Base-by-base conservation (phyloP, 176 grass and related monocot genomes). In the sorghum (Sorghum bicolor) region DNA sequence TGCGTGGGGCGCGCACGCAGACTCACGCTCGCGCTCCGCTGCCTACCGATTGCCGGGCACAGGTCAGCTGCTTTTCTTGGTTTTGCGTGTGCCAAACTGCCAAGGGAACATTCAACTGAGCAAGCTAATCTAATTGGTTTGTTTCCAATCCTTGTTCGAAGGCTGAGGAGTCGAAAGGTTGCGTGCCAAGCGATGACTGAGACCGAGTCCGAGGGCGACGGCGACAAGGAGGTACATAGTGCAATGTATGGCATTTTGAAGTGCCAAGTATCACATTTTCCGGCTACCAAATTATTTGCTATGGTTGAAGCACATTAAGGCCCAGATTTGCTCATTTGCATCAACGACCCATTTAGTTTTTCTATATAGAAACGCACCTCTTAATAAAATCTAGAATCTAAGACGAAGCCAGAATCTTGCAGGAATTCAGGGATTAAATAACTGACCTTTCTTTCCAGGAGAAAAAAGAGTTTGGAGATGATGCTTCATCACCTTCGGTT, bases 151-250 rank as follows among this genome's bases (percentile, higher is more conserved):
- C 66, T 39, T 36, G 79, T 76, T 10, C n/a, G 9, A 80, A 93
- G 88, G 81, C 37, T 39, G 17, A 87, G 37, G 70, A 75, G 61
- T 15, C 79, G 67, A 67, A 83, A 67, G 81, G 79, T 92, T 67
- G 34, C 31, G 6, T 96, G 93, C 91, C 87, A 66, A 53, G 89
- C 89, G 15, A 75, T 47, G 89, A 81, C 82, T 5, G 91, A 94
- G 83, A 89, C 91, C 4, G 89, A 86, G 36, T 86, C 92, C 2
- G 93, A 90, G 17, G 88, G 80, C 72, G 76, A 90, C 75, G 87
- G 47, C 38, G 90, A 86, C 67, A 84, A 90, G 70, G 87, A 92
- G 69, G 64, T 66, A 50, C 29, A 72, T 50, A 32, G 12, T 40
- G 16, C 43, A 45, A 74, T 31, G 41, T 57, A 41, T 57, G 11